A percentile compares a stretch with the other conserved stretches of the same genome.
Conservation (phyloP, 257 asterid species). For the Gardenia jasminoides region DNA sequence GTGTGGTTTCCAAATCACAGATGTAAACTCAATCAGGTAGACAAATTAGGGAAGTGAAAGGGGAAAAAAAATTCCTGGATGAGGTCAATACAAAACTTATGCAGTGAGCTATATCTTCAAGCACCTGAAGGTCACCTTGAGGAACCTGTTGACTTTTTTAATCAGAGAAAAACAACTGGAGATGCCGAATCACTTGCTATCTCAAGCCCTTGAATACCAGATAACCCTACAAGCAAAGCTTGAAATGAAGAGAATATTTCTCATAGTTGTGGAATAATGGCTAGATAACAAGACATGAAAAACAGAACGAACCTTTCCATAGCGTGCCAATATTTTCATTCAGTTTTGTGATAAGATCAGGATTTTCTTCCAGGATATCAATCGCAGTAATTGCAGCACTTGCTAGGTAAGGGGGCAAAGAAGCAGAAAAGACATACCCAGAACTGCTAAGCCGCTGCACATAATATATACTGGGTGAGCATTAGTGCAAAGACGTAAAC, state of each 20-base stretch:
- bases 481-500: background rate
- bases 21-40: background rate
- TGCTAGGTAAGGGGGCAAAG: slow-evolving; percentile 94
- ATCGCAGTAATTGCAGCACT: slow-evolving; percentile 90
- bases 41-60: background rate
- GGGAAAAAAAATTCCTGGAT: background rate
- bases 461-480: background rate
- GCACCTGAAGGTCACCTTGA: slow-evolving; percentile 60
- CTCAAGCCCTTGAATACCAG: slow-evolving; percentile 57
- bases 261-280: background rate
- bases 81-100: slow-evolving; percentile 32
- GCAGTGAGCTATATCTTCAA: slow-evolving; percentile 59
- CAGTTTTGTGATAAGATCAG: slow-evolving; percentile 59
- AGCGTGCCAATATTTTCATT: slow-evolving; percentile 49
- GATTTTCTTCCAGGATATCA: slow-evolving; percentile 74
- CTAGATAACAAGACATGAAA: background rate
- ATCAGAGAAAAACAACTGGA: slow-evolving; percentile 62
- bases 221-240: slow-evolving; percentile 47
- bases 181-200: slow-evolving; percentile 63
- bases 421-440: slow-evolving; percentile 92
- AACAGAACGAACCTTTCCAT: slow-evolving; percentile 43
- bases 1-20: background rate
- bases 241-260: background rate
- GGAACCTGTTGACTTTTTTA: slow-evolving; percentile 67
- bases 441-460: slow-evolving; percentile 93